Percentiles rank a stretch among this genome's conserved stretches.
Conservation (phyloP, 257 asterid genomes). For the Nicotiana benthamiana region DNA sequence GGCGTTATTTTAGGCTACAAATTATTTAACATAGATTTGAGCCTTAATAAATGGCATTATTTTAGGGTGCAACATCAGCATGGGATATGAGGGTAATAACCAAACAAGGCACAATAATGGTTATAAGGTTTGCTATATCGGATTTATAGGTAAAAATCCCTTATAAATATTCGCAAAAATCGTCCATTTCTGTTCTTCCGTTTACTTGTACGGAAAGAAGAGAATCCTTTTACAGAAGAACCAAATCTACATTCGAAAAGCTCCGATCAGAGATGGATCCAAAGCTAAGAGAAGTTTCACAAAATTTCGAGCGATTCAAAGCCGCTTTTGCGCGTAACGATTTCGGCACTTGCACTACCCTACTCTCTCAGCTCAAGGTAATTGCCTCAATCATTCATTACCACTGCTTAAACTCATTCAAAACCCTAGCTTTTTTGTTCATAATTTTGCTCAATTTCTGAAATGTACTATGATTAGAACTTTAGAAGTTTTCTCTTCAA, state of each 20-base stretch:
- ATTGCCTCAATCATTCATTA: background rate
- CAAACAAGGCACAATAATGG: too few species aligned
- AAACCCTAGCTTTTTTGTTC: background rate
- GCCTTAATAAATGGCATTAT: too few species aligned
- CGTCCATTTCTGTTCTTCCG: background rate
- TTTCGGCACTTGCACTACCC: slow-evolving; percentile 46
- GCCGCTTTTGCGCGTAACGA: slow-evolving; percentile 65
- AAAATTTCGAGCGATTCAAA: slow-evolving; percentile 66
- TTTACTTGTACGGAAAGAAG: slow-evolving; percentile 14
- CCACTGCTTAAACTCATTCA: background rate
- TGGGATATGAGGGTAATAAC: too few species aligned
- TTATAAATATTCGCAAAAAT: background rate
- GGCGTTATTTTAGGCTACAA: too few species aligned
- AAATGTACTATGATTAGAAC: background rate
- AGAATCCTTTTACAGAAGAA: background rate
- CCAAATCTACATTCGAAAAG: background rate
- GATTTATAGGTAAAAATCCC: too few species aligned
- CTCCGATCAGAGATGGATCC: slow-evolving; percentile 51
- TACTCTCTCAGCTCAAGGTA: slow-evolving; percentile 85
- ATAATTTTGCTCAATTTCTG: background rate
- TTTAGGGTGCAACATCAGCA: too few species aligned
- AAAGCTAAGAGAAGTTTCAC: slow-evolving; percentile 51
- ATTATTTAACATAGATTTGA: too few species aligned
- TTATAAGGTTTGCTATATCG: too few species aligned
- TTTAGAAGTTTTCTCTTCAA: background rate